Evolutionary conservation across 495 filamentous ascomycete species (phyloP), one percentile per base, ranked within the genome.

Genomic region (Cetradonia linearis): DNA sequence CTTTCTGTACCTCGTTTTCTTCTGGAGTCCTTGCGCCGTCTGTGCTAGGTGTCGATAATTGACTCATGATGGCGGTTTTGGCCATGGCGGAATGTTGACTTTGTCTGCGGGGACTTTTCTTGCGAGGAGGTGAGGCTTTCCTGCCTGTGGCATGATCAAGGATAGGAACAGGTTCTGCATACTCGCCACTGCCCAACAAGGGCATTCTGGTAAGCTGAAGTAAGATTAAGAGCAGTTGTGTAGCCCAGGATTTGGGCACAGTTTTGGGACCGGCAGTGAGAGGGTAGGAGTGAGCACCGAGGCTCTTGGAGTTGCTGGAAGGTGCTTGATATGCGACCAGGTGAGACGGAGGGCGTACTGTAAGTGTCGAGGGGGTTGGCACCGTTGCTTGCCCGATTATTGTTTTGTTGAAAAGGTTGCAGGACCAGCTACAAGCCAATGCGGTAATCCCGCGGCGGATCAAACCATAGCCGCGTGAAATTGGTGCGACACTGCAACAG

Each of bases 61-160:
- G 66, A 74, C 73, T 78, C 76, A 83, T 79, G 67, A 86, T 81
- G 52, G 81, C 81, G 58, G 80, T 76, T 69, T 80, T 83, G 36
- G 83, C 83, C 61, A 85, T 80, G 27, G 64, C 68, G 27, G 77
- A 78, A 68, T 81, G 78, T 62, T 80, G 78, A 57, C 67, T 64
- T 60, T 75, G 73, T 47, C 62, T 70, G 60, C 59, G 63, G 37
- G 34, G 14, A 61, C 47, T 56, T 34, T 28, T 34, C 18, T 27
- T 47, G 23, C 36, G 56, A 5, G 37, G 42, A 18, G 59, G 23
- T 8, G 25, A 20, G 10, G 50, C 46, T 16, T 56, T 57, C 18
- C 42, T 44, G 25, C 47, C 40, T 52, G 65, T 37, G 9, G 58
- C 25, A 28, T 52, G 27, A 50, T 68, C 53, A 1, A 55, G 48